Base-by-base conservation (phyloP, 768 basidiomycete genomes). In the Boletus reticuloceps region DNA sequence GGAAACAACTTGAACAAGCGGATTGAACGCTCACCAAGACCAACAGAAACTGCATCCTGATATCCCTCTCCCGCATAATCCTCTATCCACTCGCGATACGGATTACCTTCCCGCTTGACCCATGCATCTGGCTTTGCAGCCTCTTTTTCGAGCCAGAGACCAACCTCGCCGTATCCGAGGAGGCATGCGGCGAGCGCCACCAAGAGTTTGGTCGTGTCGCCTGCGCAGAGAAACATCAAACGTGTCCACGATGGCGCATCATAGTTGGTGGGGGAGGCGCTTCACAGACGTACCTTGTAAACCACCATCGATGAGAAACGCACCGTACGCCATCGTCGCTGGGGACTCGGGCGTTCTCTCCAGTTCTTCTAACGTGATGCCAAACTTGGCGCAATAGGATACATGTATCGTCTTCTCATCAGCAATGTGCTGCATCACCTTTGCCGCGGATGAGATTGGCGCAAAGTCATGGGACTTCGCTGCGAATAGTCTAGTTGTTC, bases 141-240 rank as follows among this genome's bases (percentile, higher is more conserved):
- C 55, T 86, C 78, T 36, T 78, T 81, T 68, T 84, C 80, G 32
- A 98, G 74, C 86, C 92, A 91, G 39, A 91, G 72, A 1, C 94
- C 94, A 0, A 94, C 91, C 67, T 96, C 91, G 12, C 94, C 94
- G 66, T 97, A 98, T 3, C 94, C 95, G 0, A 96, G 73, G 10
- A 96, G 76, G 67, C 95, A 98, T 9, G 91, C 86, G 11, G 89
- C 84, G 1, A 94, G 78, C 1, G 91, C 88, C 74, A 97, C 85
- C n/a, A 88, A 65, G 6, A 95, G 74, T 56, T 82, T 86, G 36
- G 82, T 79, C 5, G 80, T 69, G 64, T 94, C 91, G 1, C 91
- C 91, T 82, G 53, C 22, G 25, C 41, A 17, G 42, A 22, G 19
- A 39, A 36, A 1, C 36, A 36, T 6, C 4, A 14, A 6, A 16